A percentile compares a stretch with the other conserved stretches of the same genome.
Conservation (phyloP, 331 rosid species). For the Quercus phellos region DNA sequence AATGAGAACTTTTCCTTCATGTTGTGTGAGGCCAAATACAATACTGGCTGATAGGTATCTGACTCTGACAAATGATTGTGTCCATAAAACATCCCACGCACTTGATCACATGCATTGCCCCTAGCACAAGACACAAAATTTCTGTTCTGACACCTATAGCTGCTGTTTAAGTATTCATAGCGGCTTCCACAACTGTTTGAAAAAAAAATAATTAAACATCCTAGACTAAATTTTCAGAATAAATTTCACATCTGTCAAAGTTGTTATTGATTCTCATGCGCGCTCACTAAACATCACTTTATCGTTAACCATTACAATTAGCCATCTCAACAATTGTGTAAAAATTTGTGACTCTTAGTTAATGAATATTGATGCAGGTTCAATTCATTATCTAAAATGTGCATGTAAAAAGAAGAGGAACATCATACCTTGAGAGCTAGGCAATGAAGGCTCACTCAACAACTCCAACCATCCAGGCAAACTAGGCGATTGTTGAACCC, state of each 20-base stretch:
- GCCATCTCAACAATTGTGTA: too few relatives aligned
- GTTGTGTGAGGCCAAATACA: background rate
- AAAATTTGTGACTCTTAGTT: too few relatives aligned
- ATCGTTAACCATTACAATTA: too few relatives aligned
- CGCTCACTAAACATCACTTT: too few relatives aligned
- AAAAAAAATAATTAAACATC: background rate
- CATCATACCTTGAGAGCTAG: slow-evolving; percentile 48
- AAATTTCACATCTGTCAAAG: too few relatives aligned
- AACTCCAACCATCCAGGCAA: slow-evolving; percentile 49
- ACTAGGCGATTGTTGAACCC: slow-evolving; percentile 13
- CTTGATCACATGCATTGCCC: background rate
- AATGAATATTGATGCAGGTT: background rate
- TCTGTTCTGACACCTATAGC: background rate
- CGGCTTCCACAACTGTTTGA: background rate
- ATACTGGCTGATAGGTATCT: background rate
- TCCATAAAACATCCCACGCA: background rate
- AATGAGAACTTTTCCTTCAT: background rate
- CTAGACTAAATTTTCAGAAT: background rate
- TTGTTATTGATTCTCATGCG: too few relatives aligned
- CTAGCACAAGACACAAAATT: background rate
- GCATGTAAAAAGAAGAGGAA: background rate
- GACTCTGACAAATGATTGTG: background rate
- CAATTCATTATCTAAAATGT: background rate
- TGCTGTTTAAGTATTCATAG: background rate
- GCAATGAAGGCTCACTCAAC: slow-evolving; percentile 38